Conservation (phyloP, 257 asterid species). For the Capsicum chinense region DNA sequence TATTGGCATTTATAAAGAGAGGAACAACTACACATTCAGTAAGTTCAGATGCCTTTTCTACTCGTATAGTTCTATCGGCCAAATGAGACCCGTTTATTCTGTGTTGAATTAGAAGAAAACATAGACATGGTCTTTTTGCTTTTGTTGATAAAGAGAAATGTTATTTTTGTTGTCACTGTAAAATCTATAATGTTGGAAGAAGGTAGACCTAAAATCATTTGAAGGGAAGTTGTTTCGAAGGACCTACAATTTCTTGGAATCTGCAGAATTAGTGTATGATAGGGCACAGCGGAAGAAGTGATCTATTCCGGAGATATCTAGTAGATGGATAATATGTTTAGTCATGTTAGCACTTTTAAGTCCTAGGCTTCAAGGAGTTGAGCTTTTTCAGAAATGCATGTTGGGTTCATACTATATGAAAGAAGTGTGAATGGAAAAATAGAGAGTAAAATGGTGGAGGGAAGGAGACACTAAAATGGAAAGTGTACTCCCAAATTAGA, state of each 20-base stretch:
- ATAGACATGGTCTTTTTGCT: background rate
- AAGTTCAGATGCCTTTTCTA: constrained; percentile 38
- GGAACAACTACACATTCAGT: constrained; percentile 82
- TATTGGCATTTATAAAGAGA: constrained; percentile 89
- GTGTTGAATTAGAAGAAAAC: constrained; percentile 13
- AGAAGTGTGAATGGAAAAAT: no score
- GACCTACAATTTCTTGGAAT: background rate
- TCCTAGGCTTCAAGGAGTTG: background rate
- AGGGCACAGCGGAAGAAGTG: background rate
- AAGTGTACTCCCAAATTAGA: no score
- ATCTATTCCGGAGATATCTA: background rate
- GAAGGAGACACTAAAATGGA: no score
- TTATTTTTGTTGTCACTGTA: background rate
- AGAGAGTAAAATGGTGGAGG: no score
- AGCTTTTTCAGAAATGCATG: background rate
- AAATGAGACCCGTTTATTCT: background rate
- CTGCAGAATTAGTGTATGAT: background rate
- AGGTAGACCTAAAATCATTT: background rate
- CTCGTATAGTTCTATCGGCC: background rate
- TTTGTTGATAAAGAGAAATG: background rate
- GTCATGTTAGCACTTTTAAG: background rate
- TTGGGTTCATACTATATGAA: no score
- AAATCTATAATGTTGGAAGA: background rate
- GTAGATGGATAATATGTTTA: no score
- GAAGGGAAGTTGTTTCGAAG: background rate